phyloP scores from a whole-genome alignment of 352 stramenopile species.

The Hyaloperonospora arabidopsidis region DNA sequence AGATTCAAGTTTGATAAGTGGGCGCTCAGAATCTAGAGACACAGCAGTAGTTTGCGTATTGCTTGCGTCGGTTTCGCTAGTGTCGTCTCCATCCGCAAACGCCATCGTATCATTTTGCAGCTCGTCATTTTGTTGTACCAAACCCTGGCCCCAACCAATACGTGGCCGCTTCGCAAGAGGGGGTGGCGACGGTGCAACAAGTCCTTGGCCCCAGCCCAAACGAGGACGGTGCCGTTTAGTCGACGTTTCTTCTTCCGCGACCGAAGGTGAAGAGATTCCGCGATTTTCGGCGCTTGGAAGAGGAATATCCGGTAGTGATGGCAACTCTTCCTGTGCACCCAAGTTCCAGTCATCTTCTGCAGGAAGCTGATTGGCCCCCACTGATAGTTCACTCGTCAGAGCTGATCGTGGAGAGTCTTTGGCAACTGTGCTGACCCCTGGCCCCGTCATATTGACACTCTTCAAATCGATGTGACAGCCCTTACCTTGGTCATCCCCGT shows the following conservation, averaged over 20 bases:
- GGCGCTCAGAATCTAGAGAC: constrained; percentile 2
- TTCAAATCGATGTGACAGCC: no score
- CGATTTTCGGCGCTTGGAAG: constrained; percentile 24
- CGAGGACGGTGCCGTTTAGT: constrained; percentile 60
- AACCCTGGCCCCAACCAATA: constrained; percentile 74
- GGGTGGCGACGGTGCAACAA: constrained; percentile 57
- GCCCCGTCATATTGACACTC: no score
- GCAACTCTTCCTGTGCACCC: constrained; percentile 39
- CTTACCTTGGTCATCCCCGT: constrained; percentile 9
- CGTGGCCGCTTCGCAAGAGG: constrained; percentile 63
- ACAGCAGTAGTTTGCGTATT: constrained; percentile 3
- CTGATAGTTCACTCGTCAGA: constrained; percentile 10
- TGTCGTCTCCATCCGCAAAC: constrained; percentile 6
- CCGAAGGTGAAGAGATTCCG: constrained; percentile 10
- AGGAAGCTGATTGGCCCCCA: constrained; percentile 15
- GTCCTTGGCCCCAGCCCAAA: constrained; percentile 75
- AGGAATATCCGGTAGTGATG: constrained; percentile 60
- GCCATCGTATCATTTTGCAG: neutral
- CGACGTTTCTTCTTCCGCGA: constrained; percentile 23
- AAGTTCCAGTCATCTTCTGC: constrained; percentile 1
- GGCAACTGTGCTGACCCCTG: no score
- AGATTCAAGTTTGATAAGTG: constrained; percentile 4
- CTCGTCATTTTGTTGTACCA: constrained; percentile 42
- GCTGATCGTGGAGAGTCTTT: constrained; percentile 13
- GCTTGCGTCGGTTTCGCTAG: constrained; percentile 8